These are phyloP conservation scores for Aspergillus transmontanensis DNA, from an alignment of 2,329 filamentous ascomycete species.

Conservation along the genomic window DNA sequence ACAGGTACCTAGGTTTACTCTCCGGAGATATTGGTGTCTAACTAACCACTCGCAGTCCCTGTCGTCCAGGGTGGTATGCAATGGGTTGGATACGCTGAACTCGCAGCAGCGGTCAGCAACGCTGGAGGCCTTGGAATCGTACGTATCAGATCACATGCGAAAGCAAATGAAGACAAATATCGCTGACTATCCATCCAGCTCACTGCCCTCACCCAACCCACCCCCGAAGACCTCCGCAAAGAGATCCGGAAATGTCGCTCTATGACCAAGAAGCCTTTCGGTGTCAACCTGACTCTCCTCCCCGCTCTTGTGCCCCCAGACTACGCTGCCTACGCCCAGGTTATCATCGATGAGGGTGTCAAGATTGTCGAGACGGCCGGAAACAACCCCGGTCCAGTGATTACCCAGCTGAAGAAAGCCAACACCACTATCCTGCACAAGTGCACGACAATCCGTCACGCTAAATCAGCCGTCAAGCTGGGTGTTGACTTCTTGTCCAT, in stretches of 20 bases:
- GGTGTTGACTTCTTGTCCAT: slow-evolving; percentile 97
- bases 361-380: slow-evolving; percentile 90
- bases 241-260: slow-evolving; percentile 86
- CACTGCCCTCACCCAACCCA: slow-evolving; percentile 78
- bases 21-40: background rate
- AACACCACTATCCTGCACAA: slow-evolving; percentile 87
- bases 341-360: slow-evolving; percentile 90
- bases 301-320: slow-evolving; percentile 87
- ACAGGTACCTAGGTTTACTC: slow-evolving; percentile 31
- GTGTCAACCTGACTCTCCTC: slow-evolving; percentile 91
- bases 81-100: slow-evolving; percentile 58
- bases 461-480: slow-evolving; percentile 85
- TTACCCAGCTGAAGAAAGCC: slow-evolving; percentile 80
- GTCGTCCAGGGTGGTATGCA: slow-evolving; percentile 58
- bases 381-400: slow-evolving; percentile 87
- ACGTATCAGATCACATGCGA: slow-evolving; percentile 21
- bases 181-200: slow-evolving; percentile 38
- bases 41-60: slow-evolving; percentile 39
- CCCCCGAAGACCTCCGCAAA: slow-evolving; percentile 85
- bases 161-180: background rate
- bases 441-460: slow-evolving; percentile 94
- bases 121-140: slow-evolving; percentile 56
- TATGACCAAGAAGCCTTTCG: slow-evolving; percentile 70
- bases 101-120: slow-evolving; percentile 57
- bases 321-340: slow-evolving; percentile 88